Conservation (phyloP, 208 protist species). For the Balamuthia mandrillaris region DNA sequence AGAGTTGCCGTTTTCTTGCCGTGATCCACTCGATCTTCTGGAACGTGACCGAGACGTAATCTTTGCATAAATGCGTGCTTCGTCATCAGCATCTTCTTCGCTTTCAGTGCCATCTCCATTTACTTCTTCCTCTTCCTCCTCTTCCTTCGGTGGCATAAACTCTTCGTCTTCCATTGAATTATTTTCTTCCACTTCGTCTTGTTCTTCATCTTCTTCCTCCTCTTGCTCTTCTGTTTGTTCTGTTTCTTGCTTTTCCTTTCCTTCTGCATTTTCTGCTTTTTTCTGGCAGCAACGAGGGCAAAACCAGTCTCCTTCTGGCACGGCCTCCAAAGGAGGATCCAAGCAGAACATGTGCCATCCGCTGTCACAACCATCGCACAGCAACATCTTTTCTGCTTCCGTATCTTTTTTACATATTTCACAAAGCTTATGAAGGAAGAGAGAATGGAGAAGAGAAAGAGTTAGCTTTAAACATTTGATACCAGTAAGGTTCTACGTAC, state of each 20-base stretch:
- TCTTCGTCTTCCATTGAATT: background rate
- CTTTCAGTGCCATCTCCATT: background rate
- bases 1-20: too few relatives aligned
- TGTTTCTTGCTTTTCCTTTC: background rate
- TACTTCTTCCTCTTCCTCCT: background rate
- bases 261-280: background rate
- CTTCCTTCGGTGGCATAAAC: too few relatives aligned
- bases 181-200: background rate
- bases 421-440: background rate
- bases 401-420: background rate
- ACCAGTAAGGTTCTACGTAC: background rate
- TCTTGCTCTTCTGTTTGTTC: background rate
- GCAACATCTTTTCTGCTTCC: slow-evolving; percentile 6
- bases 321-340: slow-evolving; percentile 16
- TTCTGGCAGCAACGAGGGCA: background rate
- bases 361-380: slow-evolving; percentile 25
- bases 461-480: background rate
- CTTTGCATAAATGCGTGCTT: background rate
- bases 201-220: background rate
- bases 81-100: background rate
- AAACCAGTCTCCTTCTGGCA: slow-evolving; percentile 26
- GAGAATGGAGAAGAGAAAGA: background rate
- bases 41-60: background rate
- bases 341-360: slow-evolving; percentile 33
- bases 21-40: too few relatives aligned